Evolutionary conservation across 768 basidiomycete genomes (phyloP).

Genomic region (Cystoderma amianthinum): DNA sequence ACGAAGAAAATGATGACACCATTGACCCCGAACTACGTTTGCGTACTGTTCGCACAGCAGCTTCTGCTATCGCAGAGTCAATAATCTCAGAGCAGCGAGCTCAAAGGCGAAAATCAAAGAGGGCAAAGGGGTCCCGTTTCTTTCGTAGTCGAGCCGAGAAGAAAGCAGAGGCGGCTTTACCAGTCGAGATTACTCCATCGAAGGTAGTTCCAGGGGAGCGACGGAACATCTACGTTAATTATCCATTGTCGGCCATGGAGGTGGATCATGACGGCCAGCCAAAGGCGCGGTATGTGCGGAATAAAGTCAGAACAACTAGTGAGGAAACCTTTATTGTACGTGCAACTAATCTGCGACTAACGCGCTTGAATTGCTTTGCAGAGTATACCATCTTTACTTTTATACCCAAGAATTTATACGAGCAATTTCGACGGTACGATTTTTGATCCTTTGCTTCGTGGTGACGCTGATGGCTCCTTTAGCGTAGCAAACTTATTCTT

Average conservation of each 20-base stretch:
- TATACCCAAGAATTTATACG: slow-evolving; percentile 88
- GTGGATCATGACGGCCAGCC: slow-evolving; percentile 73
- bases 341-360: slow-evolving; percentile 3
- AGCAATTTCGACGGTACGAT: slow-evolving; percentile 81
- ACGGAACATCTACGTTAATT: slow-evolving; percentile 79
- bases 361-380: slow-evolving; percentile 17
- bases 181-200: slow-evolving; percentile 16
- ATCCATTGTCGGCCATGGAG: slow-evolving; percentile 57
- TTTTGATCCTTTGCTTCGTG: not conserved
- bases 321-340: slow-evolving; percentile 23
- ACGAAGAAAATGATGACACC: slow-evolving; percentile 57
- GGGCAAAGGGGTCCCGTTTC: slow-evolving; percentile 50
- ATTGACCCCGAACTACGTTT: slow-evolving; percentile 86
- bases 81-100: slow-evolving; percentile 72
- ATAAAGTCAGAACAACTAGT: slow-evolving; percentile 95
- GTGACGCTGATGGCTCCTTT: not conserved
- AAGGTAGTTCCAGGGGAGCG: slow-evolving; percentile 43
- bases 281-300: slow-evolving; percentile 70
- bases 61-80: slow-evolving; percentile 84
- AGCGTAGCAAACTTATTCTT: slow-evolving; percentile 94
- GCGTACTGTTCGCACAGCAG: slow-evolving; percentile 89
- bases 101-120: slow-evolving; percentile 44
- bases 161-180: slow-evolving; percentile 33
- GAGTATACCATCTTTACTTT: slow-evolving; percentile 91
- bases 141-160: slow-evolving; percentile 39